Base-by-base conservation (phyloP, 345 rosid genomes). In the Populus ilicifolia region DNA sequence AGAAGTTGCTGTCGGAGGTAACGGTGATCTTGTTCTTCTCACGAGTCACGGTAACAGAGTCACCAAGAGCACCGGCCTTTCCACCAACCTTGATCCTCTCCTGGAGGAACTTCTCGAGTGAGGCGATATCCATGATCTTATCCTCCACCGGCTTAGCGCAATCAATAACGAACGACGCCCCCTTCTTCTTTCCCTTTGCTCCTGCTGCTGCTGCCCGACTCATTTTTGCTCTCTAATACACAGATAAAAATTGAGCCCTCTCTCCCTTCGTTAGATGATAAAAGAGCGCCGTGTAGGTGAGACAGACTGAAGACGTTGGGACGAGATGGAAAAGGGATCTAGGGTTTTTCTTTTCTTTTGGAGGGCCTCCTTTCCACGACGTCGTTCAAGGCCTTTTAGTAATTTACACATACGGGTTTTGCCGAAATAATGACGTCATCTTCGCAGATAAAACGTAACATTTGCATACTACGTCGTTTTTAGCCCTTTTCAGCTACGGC, bases 91-190 rank as follows among this genome's bases (percentile, higher is more conserved):
- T 81, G 70, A 81, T 77, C 65, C 84, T 46, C 67, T 80, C 79
- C 67, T 75, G 83, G 67, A 80, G 79, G 69, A 80, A 80, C 72
- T 80, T 80, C 56, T 81, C 84, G 14, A 81, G 80, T 0, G 84
- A 81, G 43, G 84, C 84, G 52, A 81, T 73, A 54, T 77, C 84
- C 84, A 81, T 79, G 77, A 73, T 73, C 69, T 79, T 78, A 54
- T 78, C 81, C 59, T 78, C 81, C 72, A 78, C 73, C 6, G 81
- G 77, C 77, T 78, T 78, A 20, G 56, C 71, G 72, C 81, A 78
- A 43, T 78, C 81, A 27, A 78, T 78, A 8, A 68, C 67, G 76
- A 78, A 73, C 29, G 73, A 11, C 16, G 44, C 73, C n/a, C 72
- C 81, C 81, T 72, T 78, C 81, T 78, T 78, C 73, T 73, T 78